Base-by-base conservation (phyloP, 179 eudicot genomes). In the Patellifolia procumbens region DNA sequence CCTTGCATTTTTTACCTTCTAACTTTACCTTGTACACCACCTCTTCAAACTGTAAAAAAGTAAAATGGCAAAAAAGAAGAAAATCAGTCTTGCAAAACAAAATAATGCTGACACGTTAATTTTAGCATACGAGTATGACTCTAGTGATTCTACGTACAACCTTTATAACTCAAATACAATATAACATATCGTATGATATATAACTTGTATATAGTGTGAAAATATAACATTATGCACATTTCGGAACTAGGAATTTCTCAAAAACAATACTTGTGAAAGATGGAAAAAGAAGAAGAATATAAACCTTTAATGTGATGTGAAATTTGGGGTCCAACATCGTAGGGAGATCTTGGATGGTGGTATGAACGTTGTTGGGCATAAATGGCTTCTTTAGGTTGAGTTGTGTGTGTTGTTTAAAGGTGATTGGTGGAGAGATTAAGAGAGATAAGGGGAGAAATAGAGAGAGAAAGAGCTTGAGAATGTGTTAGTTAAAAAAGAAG, bases 1-100 rank as follows among this genome's bases (percentile, higher is more conserved):
- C 96, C 78, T 80, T 81, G 80, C 82, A 56, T 75, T 82, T 85
- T 82, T 82, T 67, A 13, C 79, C 77, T 74, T 81, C 83, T 45
- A 79, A 74, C 61, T 75, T 85, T 37, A 94, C 90, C 82, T 91
- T 94, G 91, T 92, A 92, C 53, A 91, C 94, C 48, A 94, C 85
- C 83, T 94, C 96, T 74, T 92, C 96, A 85, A 94, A 92, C 97
- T 94, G 87, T 69, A 83, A 71, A 53, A 29, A 31, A 31, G 45
- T 7, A 42, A 31, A 20, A 52, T n/a, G 20, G 2, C 19, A 13
- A 62, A 28, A 39, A 35, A 12, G 6, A 35, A 39, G 2, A 20
- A 70, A 45, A 43, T 5, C 1, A 3, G 15, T 0, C 9, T 20
- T 17, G 22, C 20, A 52, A 9, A 12, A 2, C 20, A 17, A 52